Conservation (phyloP, 106 monocot genomes). For the Allium cepa region DNA sequence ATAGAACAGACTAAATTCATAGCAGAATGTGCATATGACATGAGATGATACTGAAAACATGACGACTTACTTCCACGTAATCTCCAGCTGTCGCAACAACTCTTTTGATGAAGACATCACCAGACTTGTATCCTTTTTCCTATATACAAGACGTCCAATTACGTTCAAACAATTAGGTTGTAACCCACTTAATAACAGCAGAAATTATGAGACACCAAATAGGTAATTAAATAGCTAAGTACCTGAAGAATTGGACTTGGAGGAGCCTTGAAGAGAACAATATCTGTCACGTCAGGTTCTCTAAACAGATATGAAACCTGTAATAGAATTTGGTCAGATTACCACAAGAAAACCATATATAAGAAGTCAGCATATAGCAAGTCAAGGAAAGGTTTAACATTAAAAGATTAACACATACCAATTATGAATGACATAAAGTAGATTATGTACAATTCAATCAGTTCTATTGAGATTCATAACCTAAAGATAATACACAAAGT, state of each 20-base stretch:
- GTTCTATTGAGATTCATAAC: too few relatives aligned
- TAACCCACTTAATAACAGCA: too few relatives aligned
- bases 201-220: neutral
- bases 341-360: neutral
- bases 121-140: constrained; percentile 56
- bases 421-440: neutral
- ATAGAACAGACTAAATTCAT: neutral
- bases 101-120: constrained; percentile 96
- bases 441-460: too few relatives aligned
- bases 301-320: constrained; percentile 90
- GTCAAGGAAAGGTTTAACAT: neutral
- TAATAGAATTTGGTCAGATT: neutral
- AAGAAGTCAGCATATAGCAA: neutral
- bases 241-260: constrained; percentile 37
- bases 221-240: neutral
- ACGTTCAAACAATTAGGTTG: too few relatives aligned
- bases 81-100: constrained; percentile 89
- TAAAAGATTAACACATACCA: neutral
- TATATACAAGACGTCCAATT: constrained; percentile 12
- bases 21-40: too few relatives aligned
- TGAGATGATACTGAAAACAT: neutral
- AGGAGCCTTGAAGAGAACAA: constrained; percentile 57
- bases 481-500: neutral
- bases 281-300: constrained; percentile 73
- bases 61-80: constrained; percentile 55